phyloP scores from a whole-genome alignment of 192 early-diverging fungal species.

The Dissophora globulifera region DNA sequence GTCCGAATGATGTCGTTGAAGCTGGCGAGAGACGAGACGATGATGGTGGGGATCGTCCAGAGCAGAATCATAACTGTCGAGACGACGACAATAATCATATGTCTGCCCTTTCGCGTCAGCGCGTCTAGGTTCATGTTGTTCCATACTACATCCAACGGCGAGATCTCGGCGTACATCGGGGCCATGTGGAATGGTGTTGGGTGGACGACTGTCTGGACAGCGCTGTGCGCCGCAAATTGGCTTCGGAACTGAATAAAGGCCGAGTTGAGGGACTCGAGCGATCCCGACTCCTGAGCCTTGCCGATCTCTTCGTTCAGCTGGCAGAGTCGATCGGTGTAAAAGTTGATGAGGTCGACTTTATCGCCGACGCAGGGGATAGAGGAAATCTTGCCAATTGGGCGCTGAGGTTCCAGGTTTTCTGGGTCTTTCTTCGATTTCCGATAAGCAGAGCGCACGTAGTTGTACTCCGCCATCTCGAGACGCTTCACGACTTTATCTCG shows the following conservation, averaged over 20 bases:
- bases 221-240: conserved; percentile 82
- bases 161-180: conserved; percentile 71
- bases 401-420: conserved; percentile 36
- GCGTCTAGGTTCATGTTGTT: conserved; percentile 71
- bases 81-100: conserved; percentile 59
- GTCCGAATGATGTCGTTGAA: conserved; percentile 58
- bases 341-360: conserved; percentile 73
- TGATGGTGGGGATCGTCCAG: conserved; percentile 76
- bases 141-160: conserved; percentile 86
- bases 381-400: conserved; percentile 65
- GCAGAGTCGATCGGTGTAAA: conserved; percentile 53
- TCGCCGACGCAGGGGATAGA: conserved; percentile 59
- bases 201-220: conserved; percentile 73
- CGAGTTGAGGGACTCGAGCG: conserved; percentile 60
- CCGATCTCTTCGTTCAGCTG: conserved; percentile 62
- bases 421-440: conserved; percentile 10
- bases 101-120: conserved; percentile 64
- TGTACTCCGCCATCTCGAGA: conserved; percentile 65
- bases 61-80: conserved; percentile 70
- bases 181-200: conserved; percentile 69
- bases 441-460: conserved; percentile 54
- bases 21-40: conserved; percentile 58
- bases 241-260: conserved; percentile 87
- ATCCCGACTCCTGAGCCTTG: conserved; percentile 33
- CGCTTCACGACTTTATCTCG: conserved; percentile 59